These are phyloP conservation scores for Kregervanrija fluxuum DNA, from an alignment of 805 yeast genomes.

Conservation along the genomic window DNA sequence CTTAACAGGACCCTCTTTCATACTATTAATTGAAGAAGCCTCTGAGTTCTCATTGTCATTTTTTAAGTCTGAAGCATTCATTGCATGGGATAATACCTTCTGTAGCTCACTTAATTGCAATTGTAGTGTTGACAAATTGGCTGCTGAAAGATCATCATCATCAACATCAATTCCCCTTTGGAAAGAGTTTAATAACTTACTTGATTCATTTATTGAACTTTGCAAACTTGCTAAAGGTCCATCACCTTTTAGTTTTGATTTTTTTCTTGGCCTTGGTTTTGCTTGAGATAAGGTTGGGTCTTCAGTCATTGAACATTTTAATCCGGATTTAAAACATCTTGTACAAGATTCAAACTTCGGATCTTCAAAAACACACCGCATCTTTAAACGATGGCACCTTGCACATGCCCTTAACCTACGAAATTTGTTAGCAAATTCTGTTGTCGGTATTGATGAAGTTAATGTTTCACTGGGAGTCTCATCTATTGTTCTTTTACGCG, in stretches of 20 bases:
- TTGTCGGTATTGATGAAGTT: slow-evolving; percentile 2
- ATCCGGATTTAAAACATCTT: slow-evolving; percentile 36
- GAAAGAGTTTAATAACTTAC: slow-evolving; percentile 16
- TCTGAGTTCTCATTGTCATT: slow-evolving; percentile 3
- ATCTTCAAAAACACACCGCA: slow-evolving; percentile 44
- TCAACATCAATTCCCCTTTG: slow-evolving; percentile 11
- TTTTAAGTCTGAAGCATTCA: slow-evolving; percentile 6
- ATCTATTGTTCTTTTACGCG: neutral
- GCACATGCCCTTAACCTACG: slow-evolving; percentile 47
- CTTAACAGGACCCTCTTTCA: slow-evolving; percentile 30
- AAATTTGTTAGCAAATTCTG: slow-evolving; percentile 37
- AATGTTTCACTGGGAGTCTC: slow-evolving; percentile 1
- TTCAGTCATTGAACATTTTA: slow-evolving; percentile 41
- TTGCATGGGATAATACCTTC: slow-evolving; percentile 22
- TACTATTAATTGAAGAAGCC: slow-evolving; percentile 29
- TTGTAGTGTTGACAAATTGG: slow-evolving; percentile 20
- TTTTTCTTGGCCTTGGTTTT: slow-evolving; percentile 29
- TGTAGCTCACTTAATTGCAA: slow-evolving; percentile 27
- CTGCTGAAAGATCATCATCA: slow-evolving; percentile 16
- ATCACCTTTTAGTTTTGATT: slow-evolving; percentile 17
- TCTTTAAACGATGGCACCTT: slow-evolving; percentile 45
- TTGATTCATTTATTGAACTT: slow-evolving; percentile 20
- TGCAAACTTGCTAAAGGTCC: slow-evolving; percentile 24
- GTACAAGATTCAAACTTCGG: slow-evolving; percentile 37
- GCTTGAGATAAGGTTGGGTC: slow-evolving; percentile 44